A percentile compares a stretch with the other conserved stretches of the same genome.
Conservation (phyloP, 2,329 filamentous ascomycete genomes). For the Microdochium trichocladiopsis region DNA sequence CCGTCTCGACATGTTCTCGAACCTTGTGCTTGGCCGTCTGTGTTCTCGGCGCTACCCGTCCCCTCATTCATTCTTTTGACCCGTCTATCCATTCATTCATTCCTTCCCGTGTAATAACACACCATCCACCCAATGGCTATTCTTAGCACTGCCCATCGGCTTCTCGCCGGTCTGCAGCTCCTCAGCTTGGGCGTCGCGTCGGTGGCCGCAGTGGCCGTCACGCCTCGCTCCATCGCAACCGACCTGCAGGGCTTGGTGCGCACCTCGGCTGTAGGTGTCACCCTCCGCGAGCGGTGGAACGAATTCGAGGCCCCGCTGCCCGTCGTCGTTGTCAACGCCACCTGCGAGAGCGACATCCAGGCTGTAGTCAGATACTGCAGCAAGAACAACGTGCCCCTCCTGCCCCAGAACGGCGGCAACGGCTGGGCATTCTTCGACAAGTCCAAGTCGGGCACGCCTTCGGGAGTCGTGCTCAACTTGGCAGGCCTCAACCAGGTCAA, state of each 20-base stretch:
- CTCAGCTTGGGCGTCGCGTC: constrained; percentile 1
- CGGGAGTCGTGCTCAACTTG: neutral
- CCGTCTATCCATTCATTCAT: neutral
- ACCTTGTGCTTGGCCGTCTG: neutral
- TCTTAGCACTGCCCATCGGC: neutral
- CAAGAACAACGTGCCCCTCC: neutral
- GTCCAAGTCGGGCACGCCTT: neutral
- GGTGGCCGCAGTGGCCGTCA: constrained; percentile 2
- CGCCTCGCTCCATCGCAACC: constrained; percentile 2
- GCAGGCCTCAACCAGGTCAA: neutral
- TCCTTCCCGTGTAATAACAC: constrained; percentile 1
- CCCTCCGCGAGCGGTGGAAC: constrained; percentile 7
- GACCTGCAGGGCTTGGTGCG: constrained; percentile 2
- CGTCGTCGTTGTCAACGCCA: constrained; percentile 8
- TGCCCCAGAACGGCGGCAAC: neutral
- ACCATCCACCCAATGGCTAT: constrained; percentile 2
- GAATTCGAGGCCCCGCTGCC: constrained; percentile 8
- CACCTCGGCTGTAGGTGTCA: neutral
- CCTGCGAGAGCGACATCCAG: constrained; percentile 8
- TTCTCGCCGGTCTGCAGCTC: constrained; percentile 4
- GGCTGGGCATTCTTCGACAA: neutral
- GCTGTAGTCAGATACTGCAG: constrained; percentile 6
- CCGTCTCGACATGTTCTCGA: no score
- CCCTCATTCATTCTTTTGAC: neutral
- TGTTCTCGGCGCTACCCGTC: no score